Evolutionary conservation across 192 early-diverging fungal species (phyloP), one percentile per base, ranked within the genome.

Genomic region (Nowakowskiella sp.): DNA sequence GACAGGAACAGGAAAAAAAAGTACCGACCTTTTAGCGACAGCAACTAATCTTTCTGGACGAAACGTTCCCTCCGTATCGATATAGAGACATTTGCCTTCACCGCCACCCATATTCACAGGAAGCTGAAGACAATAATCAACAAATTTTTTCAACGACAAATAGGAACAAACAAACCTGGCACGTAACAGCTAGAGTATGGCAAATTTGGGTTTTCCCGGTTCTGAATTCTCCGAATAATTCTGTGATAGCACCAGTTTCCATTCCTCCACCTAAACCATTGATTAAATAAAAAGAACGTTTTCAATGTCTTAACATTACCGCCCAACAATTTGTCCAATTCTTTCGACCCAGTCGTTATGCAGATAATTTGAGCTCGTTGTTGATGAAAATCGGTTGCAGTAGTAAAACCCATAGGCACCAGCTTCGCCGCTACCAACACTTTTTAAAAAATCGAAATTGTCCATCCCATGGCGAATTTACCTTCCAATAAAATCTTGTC

Each of bases 201-300:
- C 94, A 96, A 8, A 98, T 55, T 61, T 98, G 94, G 53, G 87
- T 94, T 68, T 98, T 98, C 55, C 94, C 94, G 4, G 94, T 98
- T 44, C 94, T 70, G 60, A 98, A 98, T 69, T 98, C 94, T 27
- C 94, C 94, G 85, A 96, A 98, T 0, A 98, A 72, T 64, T 98
- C 94, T 21, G 94, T 98, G 29, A 98, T 96, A 3, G 88, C 77
- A 1, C 94, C 94, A 2, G 94, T 96, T 57, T 98, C 94, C 42
- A 98, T 85, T 10, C 94, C 94, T 47, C 85, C 80, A 47, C 39
- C 33, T 3, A 22, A 33, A 45, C n/a, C 3, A 3, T 13, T 57
- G 13, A 61, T 57, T 13, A 53, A 19, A 2, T 44, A 2, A 29
- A 39, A 13, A 55, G 16, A 26, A 36, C 21, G 32, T 16, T 29